phyloP scores from a whole-genome alignment of 192 early-diverging fungal species.

The Coemansia sp. region DNA sequence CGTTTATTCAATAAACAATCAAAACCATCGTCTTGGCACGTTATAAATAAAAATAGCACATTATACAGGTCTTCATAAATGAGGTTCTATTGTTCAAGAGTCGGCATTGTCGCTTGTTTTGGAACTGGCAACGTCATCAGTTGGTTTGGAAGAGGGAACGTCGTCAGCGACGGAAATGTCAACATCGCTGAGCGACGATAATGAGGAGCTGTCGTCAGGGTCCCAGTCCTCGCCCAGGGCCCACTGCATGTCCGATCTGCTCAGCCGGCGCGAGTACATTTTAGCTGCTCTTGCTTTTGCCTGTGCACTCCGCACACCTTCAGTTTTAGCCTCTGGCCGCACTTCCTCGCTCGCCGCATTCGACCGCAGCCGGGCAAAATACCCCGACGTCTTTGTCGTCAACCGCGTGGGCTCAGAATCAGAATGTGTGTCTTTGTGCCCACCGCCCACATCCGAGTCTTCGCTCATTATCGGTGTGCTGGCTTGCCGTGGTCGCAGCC shows the following conservation, averaged over 20 bases:
- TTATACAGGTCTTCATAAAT: not conserved
- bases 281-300: slow-evolving; percentile 36
- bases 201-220: slow-evolving; percentile 40
- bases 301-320: slow-evolving; percentile 36
- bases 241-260: slow-evolving; percentile 52
- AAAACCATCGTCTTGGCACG: not conserved
- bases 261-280: slow-evolving; percentile 45
- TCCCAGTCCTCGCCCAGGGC: slow-evolving; percentile 54
- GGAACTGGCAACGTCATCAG: slow-evolving; percentile 2
- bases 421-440: not conserved
- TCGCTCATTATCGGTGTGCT: slow-evolving; percentile 3
- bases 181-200: slow-evolving; percentile 38
- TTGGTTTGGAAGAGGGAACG: not conserved
- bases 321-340: slow-evolving; percentile 49
- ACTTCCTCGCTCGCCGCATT: slow-evolving; percentile 52
- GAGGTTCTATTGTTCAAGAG: slow-evolving; percentile 4
- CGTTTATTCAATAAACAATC: not conserved
- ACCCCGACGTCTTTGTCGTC: slow-evolving; percentile 26
- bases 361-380: slow-evolving; percentile 46
- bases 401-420: slow-evolving; percentile 1
- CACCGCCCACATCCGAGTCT: not conserved
- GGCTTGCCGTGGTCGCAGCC: slow-evolving; percentile 5
- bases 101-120: not conserved
- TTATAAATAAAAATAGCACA: not conserved
- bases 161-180: slow-evolving; percentile 17